Base-by-base conservation (phyloP, 192 early-diverging fungal species). In the Irineochytrium annulatum region DNA sequence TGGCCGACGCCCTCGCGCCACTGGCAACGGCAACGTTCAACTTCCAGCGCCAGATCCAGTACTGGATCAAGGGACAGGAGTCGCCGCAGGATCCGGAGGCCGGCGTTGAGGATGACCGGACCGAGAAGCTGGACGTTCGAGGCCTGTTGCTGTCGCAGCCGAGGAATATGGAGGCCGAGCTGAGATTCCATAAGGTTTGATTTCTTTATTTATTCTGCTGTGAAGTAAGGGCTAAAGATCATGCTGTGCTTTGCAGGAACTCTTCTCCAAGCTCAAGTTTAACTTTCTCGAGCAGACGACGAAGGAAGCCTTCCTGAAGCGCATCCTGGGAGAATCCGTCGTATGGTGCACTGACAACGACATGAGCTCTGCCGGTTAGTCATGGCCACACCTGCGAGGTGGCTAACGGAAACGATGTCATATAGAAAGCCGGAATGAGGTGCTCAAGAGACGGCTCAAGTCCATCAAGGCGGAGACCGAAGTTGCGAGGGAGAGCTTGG, bases 191-290 rank as follows among this genome's bases (percentile, higher is more conserved):
- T 57, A 65, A 76, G 63, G 74, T 72, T 27, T 41, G 52, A 16
- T 29, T 3, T n/a, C 43, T 43, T 43, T 31, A 20, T 26, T 55
- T 55, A 13, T 31, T 26, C 22, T 52, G 8, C 6, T 17, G 41
- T 33, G 41, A n/a, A 20, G 20, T 43, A n/a, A n/a, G n/a, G 39
- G 19, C 26, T 52, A 52, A 52, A 17, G 31, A 1, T 16, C 17
- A 13, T 26, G 17, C 30, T 35, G 0, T 34, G n/a, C 29, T 46
- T 34, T 17, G 20, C 29, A 82, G 77, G 76, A 77, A 26, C 68
- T 76, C n/a, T 79, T 82, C 48, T 57, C 65, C 29, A 82, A 82
- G 59, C 62, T 82, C 31, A 79, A 79, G 54, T 79, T 77, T 45
- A 77, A 76, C 45, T 79, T 71, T 57, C 62, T 82, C 28, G 80